Conservation (phyloP, 306 rosid genomes). For the Argentina anserina region DNA sequence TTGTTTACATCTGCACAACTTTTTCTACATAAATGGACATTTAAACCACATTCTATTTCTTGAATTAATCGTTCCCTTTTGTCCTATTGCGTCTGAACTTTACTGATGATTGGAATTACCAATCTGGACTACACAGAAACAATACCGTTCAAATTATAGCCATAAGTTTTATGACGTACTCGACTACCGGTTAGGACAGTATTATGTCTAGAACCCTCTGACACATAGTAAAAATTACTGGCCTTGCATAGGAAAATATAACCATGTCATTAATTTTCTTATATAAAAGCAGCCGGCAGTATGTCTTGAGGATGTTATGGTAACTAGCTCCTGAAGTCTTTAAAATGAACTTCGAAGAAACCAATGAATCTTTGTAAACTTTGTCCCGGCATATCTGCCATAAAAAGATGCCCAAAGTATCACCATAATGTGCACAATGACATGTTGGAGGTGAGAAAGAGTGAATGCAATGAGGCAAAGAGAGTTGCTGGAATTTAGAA, state of each 20-base stretch:
- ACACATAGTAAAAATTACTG: background rate
- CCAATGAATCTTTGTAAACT: conserved; percentile 27
- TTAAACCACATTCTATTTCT: conserved; percentile 17
- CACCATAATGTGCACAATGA: conserved; percentile 8
- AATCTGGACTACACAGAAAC: background rate
- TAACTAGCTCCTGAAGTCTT: background rate
- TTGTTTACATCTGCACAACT: conserved; percentile 20
- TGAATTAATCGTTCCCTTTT: conserved; percentile 31
- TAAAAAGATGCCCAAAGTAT: conserved; percentile 2
- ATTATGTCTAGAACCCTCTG: background rate
- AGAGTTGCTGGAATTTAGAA: conserved; percentile 49
- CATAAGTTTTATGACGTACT: background rate
- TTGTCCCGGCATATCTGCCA: conserved; percentile 17
- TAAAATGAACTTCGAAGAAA: conserved; percentile 15
- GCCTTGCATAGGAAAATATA: background rate
- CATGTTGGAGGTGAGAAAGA: conserved; percentile 4
- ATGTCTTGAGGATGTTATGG: background rate
- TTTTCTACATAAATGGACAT: conserved; percentile 2
- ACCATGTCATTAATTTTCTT: background rate
- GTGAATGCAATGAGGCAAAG: conserved; percentile 25
- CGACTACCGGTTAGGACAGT: background rate
- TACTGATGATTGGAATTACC: background rate
- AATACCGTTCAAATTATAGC: background rate
- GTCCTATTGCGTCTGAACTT: conserved; percentile 7
- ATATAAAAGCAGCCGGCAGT: conserved; percentile 3